These are phyloP conservation scores for Penicillium frequentans DNA, from an alignment of 2,329 filamentous ascomycete genomes.

Conservation along the genomic window DNA sequence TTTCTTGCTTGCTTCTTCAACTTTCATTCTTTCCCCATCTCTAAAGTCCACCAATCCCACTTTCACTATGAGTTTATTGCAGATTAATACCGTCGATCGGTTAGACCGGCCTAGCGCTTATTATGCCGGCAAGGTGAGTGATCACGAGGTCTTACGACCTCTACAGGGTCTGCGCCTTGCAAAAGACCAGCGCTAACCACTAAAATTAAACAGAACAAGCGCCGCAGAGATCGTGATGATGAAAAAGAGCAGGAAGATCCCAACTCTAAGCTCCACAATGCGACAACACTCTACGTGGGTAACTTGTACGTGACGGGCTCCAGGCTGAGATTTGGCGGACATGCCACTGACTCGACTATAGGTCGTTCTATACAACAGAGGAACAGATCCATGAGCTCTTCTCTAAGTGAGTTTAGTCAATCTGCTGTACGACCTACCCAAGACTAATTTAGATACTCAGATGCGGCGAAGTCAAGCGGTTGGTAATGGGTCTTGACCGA, in stretches of 20 bases:
- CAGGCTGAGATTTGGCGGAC: constrained; percentile 12
- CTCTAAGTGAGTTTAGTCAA: constrained; percentile 63
- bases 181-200: constrained; percentile 3
- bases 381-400: constrained; percentile 98
- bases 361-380: constrained; percentile 97
- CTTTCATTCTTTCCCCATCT: not conserved
- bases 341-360: constrained; percentile 35
- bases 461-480: constrained; percentile 93
- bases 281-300: constrained; percentile 94
- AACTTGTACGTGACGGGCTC: constrained; percentile 68
- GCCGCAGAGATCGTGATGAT: constrained; percentile 61
- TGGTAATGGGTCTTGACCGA: constrained; percentile 96
- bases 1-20: not conserved
- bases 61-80: constrained; percentile 28
- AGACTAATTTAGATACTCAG: constrained; percentile 33
- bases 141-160: not conserved
- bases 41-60: not conserved
- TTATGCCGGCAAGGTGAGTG: constrained; percentile 73
- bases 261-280: constrained; percentile 78
- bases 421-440: not conserved
- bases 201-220: constrained; percentile 62
- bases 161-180: not conserved
- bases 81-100: constrained; percentile 72
- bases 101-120: constrained; percentile 95
- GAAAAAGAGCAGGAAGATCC: constrained; percentile 56